phyloP scores from a whole-genome alignment of 73 alveolate species.

The Diophrys appendiculata region DNA sequence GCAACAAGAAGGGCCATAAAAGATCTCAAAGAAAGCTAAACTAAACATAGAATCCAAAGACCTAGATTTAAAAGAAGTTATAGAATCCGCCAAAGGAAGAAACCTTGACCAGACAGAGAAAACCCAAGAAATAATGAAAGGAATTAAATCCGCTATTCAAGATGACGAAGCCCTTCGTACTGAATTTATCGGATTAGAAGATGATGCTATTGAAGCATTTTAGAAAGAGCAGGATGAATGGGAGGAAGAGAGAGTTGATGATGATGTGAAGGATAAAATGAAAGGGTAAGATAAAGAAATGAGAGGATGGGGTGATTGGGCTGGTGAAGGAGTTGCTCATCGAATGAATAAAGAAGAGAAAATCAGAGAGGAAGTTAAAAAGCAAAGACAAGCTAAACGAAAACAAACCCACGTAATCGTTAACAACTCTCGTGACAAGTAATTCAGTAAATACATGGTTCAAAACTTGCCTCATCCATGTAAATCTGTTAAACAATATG shows the following conservation, averaged over 20 bases:
- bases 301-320: conserved; percentile 54
- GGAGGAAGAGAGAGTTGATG: conserved; percentile 45
- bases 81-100: not conserved
- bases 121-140: conserved; percentile 10
- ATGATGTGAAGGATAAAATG: conserved; percentile 4
- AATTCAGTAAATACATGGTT: conserved; percentile 63
- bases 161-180: conserved; percentile 1
- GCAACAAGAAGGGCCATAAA: not conserved
- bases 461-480: conserved; percentile 67
- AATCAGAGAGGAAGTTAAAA: conserved; percentile 29
- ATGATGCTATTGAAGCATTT: conserved; percentile 35
- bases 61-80: conserved; percentile 2
- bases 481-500: conserved; percentile 61
- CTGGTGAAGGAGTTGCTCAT: conserved; percentile 35
- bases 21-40: not conserved
- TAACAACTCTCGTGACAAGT: conserved; percentile 66
- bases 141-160: conserved; percentile 10
- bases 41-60: not conserved
- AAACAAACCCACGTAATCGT: conserved; percentile 56
- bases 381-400: conserved; percentile 37
- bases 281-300: not conserved
- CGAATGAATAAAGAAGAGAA: conserved; percentile 26
- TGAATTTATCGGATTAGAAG: not conserved
- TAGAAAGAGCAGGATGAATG: conserved; percentile 57
- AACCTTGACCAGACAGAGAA: not conserved